Conservation (phyloP, 768 basidiomycete species). For the Calocybe cyanea region DNA sequence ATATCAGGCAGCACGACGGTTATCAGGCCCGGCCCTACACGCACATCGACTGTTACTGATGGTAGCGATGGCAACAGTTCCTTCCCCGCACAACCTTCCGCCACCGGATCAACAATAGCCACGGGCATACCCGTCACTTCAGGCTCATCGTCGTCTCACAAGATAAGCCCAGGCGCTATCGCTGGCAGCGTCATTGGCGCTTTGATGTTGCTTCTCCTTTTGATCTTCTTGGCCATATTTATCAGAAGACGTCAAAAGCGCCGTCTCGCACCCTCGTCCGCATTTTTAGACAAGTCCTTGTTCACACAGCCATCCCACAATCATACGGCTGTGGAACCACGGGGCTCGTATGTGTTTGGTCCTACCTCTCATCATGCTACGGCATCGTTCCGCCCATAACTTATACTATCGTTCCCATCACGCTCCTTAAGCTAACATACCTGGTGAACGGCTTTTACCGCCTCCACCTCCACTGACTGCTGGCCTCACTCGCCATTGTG, state of each 20-base stretch:
- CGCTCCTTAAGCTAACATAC: not conserved
- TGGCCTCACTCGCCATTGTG: too few relatives aligned
- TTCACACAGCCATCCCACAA: too few relatives aligned
- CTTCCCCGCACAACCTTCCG: too few relatives aligned
- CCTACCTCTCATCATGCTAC: conserved; percentile 3
- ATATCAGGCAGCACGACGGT: too few relatives aligned
- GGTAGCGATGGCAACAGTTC: too few relatives aligned
- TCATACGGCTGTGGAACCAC: too few relatives aligned
- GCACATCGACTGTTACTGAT: too few relatives aligned
- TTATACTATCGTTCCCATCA: not conserved
- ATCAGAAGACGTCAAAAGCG: conserved; percentile 37
- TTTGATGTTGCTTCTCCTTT: conserved; percentile 33
- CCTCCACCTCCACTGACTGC: too few relatives aligned
- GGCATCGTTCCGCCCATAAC: not conserved
- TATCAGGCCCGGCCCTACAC: too few relatives aligned
- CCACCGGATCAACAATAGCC: too few relatives aligned
- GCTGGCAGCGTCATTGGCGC: conserved; percentile 54
- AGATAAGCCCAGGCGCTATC: conserved; percentile 39
- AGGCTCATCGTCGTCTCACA: conserved; percentile 13
- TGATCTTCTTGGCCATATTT: conserved; percentile 29
- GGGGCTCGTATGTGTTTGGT: conserved; percentile 4
- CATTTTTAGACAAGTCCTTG: conserved; percentile 38
- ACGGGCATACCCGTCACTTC: too few relatives aligned
- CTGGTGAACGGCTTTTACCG: too few relatives aligned
- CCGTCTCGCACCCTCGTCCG: conserved; percentile 54